Base-by-base conservation (phyloP, 441 rosid species). In the Daphne laureola region DNA sequence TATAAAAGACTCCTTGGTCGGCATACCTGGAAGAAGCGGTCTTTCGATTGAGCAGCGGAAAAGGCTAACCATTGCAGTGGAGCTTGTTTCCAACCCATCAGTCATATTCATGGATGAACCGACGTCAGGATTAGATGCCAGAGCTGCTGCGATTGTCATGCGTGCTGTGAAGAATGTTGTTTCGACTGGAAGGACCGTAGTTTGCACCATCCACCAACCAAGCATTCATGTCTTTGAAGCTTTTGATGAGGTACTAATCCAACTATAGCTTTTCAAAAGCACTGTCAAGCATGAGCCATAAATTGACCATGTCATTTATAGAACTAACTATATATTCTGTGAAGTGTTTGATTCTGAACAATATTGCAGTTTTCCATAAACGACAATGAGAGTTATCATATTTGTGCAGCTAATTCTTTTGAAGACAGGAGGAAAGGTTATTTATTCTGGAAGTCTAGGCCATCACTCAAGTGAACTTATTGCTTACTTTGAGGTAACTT, bases 101-200 rank as follows among this genome's bases (percentile, higher is more conserved):
- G 71, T 84, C 50, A 75, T 84, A 8, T 84, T 84, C 57, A 73
- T 81, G 92, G 92, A 84, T 57, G 92, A 84, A 54, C 92, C 92
- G 4, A 81, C 88, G 7, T 68, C 86, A 8, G 84, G 92, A 31
- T 64, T 84, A 31, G 92, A 84, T 68, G 92, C 88, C 27, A 74
- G 86, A 62, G 78, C 88, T 18, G 87, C 91, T 23, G 87, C 91
- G 21, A 79, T 84, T 62, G 91, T 84, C 17, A 79, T 81, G 80
- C 68, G 91, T 50, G 83, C 82, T 35, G 85, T 77, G 61, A 84
- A 78, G 58, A 84, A 81, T 57, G 67, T 80, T 3, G 91, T 77
- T 42, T 78, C 72, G 58, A 84, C 85, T 0, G 87, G 87, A 57
- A 73, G 91, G 63, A 84, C 91, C 8, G 70, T 79, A 44, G 87